Evolutionary conservation across 495 filamentous ascomycete genomes (phyloP).

Genomic region (Penicillium bovifimosum): DNA sequence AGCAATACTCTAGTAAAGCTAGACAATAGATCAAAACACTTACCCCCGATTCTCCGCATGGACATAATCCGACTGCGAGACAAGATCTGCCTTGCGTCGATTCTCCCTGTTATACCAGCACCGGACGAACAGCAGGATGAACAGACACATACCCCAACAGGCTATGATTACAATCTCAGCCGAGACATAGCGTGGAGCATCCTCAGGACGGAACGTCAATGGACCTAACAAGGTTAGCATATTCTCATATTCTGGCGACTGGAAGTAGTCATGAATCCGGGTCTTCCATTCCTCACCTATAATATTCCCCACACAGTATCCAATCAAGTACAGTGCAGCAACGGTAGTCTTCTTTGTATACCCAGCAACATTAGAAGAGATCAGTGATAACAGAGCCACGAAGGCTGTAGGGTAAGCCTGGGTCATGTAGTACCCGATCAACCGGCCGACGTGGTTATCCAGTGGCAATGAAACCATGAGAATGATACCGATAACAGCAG

Average conservation of each 20-base stretch:
- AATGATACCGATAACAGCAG: slow-evolving; percentile 50
- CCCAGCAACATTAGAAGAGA: slow-evolving; percentile 59
- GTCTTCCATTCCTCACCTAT: slow-evolving; percentile 36
- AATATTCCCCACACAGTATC: slow-evolving; percentile 47
- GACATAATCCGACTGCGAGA: slow-evolving; percentile 52
- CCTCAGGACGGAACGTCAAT: slow-evolving; percentile 52
- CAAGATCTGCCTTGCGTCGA: slow-evolving; percentile 48
- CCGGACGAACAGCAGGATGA: slow-evolving; percentile 56
- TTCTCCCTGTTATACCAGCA: slow-evolving; percentile 59
- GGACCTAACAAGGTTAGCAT: slow-evolving; percentile 31
- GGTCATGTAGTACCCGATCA: slow-evolving; percentile 62
- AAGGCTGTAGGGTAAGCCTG: slow-evolving; percentile 50
- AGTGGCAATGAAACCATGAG: slow-evolving; percentile 62
- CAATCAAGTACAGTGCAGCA: slow-evolving; percentile 61
- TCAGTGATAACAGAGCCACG: slow-evolving; percentile 44
- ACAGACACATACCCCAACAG: slow-evolving; percentile 51
- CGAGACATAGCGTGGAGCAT: slow-evolving; percentile 58
- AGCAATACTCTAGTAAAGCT: not conserved
- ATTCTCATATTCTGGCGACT: not conserved
- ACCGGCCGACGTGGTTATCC: slow-evolving; percentile 50
- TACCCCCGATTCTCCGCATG: slow-evolving; percentile 64
- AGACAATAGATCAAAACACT: slow-evolving; percentile 9
- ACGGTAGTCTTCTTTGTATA: slow-evolving; percentile 72
- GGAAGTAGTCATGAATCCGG: not conserved
- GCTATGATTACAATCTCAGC: slow-evolving; percentile 64